Conservation (phyloP, 2,329 filamentous ascomycete genomes). For the Lecanicillium sp. region DNA sequence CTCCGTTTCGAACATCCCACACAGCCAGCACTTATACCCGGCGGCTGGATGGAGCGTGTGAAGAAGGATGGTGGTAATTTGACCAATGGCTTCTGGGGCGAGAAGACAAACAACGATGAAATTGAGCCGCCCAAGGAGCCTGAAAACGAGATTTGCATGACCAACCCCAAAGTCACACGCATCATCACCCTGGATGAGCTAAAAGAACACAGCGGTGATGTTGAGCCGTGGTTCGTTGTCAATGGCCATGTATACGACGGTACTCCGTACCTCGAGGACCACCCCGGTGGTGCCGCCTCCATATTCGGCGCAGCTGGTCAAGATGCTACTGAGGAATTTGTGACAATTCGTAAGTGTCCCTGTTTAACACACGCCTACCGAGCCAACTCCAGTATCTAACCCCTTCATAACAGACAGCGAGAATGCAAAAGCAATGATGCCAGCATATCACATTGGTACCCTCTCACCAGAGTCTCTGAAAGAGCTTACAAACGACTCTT, state of each 20-base stretch:
- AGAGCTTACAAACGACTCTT: constrained; percentile 38
- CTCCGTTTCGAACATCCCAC: constrained; percentile 85
- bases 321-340: constrained; percentile 81
- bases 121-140: constrained; percentile 35
- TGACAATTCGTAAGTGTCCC: constrained; percentile 72
- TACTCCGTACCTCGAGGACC: constrained; percentile 67
- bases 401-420: constrained; percentile 60
- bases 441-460: constrained; percentile 72
- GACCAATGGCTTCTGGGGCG: constrained; percentile 77
- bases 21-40: constrained; percentile 65
- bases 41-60: constrained; percentile 89
- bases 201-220: constrained; percentile 53
- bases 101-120: constrained; percentile 47
- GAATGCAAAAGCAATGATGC: constrained; percentile 87
- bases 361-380: background rate
- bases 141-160: constrained; percentile 67
- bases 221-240: constrained; percentile 78
- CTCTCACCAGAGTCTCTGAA: constrained; percentile 52
- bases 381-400: constrained; percentile 15
- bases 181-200: constrained; percentile 65
- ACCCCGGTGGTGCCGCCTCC: constrained; percentile 79
- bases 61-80: constrained; percentile 77
- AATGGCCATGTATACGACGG: constrained; percentile 87
- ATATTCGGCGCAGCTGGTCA: constrained; percentile 76
- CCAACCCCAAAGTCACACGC: constrained; percentile 54